Conservation (phyloP, 495 filamentous ascomycete genomes). For the Poronia punctata region DNA sequence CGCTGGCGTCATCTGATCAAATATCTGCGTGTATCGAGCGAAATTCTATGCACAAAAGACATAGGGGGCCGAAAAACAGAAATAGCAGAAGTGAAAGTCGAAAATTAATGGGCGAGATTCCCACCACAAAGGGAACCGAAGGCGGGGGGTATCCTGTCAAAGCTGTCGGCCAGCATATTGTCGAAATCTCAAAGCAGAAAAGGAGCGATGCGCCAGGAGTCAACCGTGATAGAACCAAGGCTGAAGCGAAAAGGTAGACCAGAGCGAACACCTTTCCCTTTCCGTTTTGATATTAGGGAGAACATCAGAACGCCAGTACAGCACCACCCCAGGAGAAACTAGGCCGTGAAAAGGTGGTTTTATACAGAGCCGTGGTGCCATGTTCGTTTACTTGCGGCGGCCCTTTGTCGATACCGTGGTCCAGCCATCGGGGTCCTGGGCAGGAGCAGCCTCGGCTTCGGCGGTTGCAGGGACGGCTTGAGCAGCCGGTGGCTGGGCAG, state of each 20-base stretch:
- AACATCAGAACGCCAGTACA: slow-evolving; percentile 6
- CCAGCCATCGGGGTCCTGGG: slow-evolving; percentile 66
- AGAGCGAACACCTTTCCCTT: slow-evolving; percentile 4
- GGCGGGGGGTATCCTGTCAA: slow-evolving; percentile 11
- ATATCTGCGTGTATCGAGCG: slow-evolving; percentile 4
- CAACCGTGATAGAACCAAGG: background rate
- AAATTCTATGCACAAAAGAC: slow-evolving; percentile 5
- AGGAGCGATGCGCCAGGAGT: background rate
- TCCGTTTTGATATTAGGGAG: slow-evolving; percentile 1
- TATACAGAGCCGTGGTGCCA: slow-evolving; percentile 16
- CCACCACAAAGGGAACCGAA: slow-evolving; percentile 15
- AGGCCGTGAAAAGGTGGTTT: slow-evolving; percentile 16
- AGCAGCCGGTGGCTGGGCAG: slow-evolving; percentile 22
- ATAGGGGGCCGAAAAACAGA: slow-evolving; percentile 1
- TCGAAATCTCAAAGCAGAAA: slow-evolving; percentile 4
- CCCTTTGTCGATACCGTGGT: slow-evolving; percentile 60
- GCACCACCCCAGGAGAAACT: background rate
- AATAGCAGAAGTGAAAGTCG: slow-evolving; percentile 2
- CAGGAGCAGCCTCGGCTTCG: slow-evolving; percentile 17
- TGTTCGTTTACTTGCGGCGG: slow-evolving; percentile 32
- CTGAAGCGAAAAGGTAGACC: slow-evolving; percentile 5
- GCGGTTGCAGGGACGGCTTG: slow-evolving; percentile 22
- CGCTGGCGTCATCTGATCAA: slow-evolving; percentile 1
- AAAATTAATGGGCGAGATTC: slow-evolving; percentile 5
- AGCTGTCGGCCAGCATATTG: slow-evolving; percentile 6